A percentile compares a stretch with the other conserved stretches of the same genome.
Conservation (phyloP, 148 eudicot species). For the Bassia scoparia region DNA sequence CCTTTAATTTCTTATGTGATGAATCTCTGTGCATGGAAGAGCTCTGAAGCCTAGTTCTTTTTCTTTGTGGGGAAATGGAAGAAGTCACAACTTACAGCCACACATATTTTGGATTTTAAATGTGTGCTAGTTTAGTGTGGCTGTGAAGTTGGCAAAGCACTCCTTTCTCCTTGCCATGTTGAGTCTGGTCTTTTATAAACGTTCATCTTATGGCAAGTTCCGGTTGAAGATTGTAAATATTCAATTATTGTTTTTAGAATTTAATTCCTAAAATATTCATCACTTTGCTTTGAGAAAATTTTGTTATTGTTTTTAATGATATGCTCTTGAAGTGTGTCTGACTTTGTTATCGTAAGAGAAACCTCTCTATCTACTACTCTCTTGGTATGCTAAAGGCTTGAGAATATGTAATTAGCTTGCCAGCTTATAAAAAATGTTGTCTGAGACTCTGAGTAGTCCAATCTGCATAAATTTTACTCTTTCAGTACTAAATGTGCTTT, state of each 20-base stretch:
- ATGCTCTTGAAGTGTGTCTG: background rate
- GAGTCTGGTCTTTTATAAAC: background rate
- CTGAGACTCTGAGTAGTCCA: background rate
- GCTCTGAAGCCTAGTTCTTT: slow-evolving; percentile 4
- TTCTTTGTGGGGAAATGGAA: background rate
- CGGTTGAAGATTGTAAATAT: background rate
- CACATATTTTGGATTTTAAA: background rate
- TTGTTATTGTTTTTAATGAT: background rate
- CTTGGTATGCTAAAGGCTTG: background rate
- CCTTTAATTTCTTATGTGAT: background rate
- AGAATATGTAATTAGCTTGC: background rate
- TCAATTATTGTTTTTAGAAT: no score
- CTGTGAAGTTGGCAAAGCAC: background rate
- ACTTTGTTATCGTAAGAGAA: no score
- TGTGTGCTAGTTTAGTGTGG: background rate
- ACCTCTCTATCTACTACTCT: background rate
- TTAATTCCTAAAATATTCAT: background rate
- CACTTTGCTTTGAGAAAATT: background rate
- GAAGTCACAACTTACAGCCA: background rate
- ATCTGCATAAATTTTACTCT: background rate
- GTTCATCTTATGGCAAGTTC: background rate
- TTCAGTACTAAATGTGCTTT: background rate
- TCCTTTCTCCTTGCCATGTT: background rate
- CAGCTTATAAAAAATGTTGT: background rate
- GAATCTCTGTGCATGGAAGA: background rate